Conservation (phyloP, 495 filamentous ascomycete species). For the Podospora pseudoanserina region DNA sequence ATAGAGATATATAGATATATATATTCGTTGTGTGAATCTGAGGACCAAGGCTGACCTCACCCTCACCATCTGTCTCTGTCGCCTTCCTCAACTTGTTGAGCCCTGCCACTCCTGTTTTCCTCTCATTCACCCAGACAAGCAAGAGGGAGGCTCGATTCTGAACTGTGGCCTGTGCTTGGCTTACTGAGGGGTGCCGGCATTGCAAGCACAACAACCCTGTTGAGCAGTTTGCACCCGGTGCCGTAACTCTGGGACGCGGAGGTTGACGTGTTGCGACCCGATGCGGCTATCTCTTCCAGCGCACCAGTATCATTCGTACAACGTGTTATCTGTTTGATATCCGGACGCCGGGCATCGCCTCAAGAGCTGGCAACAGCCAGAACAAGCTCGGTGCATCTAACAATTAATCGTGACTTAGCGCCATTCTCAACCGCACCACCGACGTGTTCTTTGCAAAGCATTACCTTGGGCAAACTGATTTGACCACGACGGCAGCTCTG, state of each 20-base stretch:
- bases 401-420: not conserved
- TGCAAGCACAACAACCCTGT: not conserved
- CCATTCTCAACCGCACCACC: not conserved
- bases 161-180: not conserved
- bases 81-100: not conserved
- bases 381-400: not conserved
- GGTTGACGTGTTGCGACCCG: not conserved
- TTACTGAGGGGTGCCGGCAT: not conserved
- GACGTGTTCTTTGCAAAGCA: not conserved
- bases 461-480: not conserved
- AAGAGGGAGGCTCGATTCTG: not conserved
- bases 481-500: not conserved
- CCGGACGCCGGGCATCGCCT: not conserved
- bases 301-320: not conserved
- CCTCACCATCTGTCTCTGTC: not conserved
- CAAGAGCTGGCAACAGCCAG: not conserved
- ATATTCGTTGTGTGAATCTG: not conserved
- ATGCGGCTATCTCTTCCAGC: constrained; percentile 6
- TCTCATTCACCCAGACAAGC: not conserved
- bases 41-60: not conserved
- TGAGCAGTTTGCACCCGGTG: not conserved
- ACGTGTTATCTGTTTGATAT: not conserved
- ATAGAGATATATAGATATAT: not conserved
- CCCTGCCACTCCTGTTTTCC: not conserved
- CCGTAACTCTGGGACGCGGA: not conserved